Conservation (phyloP, 2,329 filamentous ascomycete species). For the Neofusicoccum umdonicola region DNA sequence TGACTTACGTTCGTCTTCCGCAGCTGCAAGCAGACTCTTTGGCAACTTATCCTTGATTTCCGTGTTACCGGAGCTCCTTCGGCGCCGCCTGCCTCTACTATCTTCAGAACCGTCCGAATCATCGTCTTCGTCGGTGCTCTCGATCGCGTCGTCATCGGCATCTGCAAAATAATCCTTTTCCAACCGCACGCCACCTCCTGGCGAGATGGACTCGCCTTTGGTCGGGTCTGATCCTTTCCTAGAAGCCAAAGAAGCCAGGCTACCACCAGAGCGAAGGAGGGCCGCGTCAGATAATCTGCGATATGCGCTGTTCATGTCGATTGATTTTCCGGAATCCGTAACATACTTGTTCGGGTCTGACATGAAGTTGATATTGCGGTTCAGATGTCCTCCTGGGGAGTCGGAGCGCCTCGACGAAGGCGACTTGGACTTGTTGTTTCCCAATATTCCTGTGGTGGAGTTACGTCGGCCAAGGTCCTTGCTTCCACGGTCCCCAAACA, state of each 20-base stretch:
- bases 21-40: constrained; percentile 67
- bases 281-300: constrained; percentile 70
- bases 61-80: constrained; percentile 28
- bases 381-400: constrained; percentile 43
- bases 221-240: constrained; percentile 49
- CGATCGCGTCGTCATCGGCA: constrained; percentile 64
- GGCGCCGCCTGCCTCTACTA: constrained; percentile 39
- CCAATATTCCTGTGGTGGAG: constrained; percentile 26
- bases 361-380: constrained; percentile 46
- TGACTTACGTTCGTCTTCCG: constrained; percentile 72
- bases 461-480: not conserved
- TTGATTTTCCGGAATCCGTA: constrained; percentile 59
- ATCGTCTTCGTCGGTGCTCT: constrained; percentile 64
- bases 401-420: constrained; percentile 35
- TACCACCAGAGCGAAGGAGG: constrained; percentile 62
- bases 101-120: constrained; percentile 55
- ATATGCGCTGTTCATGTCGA: constrained; percentile 70
- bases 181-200: constrained; percentile 56
- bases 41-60: constrained; percentile 43
- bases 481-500: constrained; percentile 27
- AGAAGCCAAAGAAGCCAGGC: constrained; percentile 59
- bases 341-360: constrained; percentile 45
- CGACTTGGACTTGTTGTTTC: constrained; percentile 40
- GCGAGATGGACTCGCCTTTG: constrained; percentile 43
- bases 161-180: constrained; percentile 66